Percentiles rank a stretch among this genome's conserved stretches.
Conservation (phyloP, 768 basidiomycete species). For the Antrodiella citrinella region DNA sequence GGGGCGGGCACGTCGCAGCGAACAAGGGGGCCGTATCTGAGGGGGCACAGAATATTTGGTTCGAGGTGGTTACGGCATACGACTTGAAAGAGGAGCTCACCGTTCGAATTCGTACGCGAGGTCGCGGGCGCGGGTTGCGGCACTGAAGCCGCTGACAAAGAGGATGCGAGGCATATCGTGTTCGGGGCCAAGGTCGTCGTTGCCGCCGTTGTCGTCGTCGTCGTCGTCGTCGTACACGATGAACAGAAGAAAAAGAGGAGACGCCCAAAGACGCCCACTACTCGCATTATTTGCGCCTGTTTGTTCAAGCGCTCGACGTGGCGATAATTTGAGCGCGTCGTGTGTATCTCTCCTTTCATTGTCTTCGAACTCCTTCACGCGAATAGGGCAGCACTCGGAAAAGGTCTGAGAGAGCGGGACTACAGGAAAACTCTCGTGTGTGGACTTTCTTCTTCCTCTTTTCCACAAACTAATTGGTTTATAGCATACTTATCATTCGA, state of each 20-base stretch:
- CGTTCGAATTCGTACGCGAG: constrained; percentile 84
- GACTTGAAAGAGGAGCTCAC: constrained; percentile 34
- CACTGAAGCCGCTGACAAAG: constrained; percentile 82
- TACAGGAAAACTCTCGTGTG: too few species aligned
- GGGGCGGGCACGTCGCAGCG: constrained; percentile 89
- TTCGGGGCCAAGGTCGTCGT: constrained; percentile 5
- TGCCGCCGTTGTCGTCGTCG: constrained; percentile 7
- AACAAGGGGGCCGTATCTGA: constrained; percentile 72
- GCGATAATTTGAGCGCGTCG: too few species aligned
- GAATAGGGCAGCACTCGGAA: too few species aligned
- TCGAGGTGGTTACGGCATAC: too few species aligned
- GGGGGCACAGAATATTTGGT: background rate
- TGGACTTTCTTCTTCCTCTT: too few species aligned
- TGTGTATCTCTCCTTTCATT: background rate
- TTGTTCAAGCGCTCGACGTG: too few species aligned
- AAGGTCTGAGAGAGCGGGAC: too few species aligned
- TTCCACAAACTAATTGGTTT: too few species aligned
- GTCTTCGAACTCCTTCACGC: too few species aligned
- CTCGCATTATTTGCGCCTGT: background rate
- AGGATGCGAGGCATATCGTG: constrained; percentile 67
- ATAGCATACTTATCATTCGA: background rate
- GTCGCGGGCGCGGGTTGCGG: constrained; percentile 74
- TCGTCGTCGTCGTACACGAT: constrained; percentile 20
- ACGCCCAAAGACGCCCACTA: background rate
- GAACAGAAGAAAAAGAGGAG: constrained; percentile 2